phyloP scores from a whole-genome alignment of 306 rosid species.

The Prunus padus region DNA sequence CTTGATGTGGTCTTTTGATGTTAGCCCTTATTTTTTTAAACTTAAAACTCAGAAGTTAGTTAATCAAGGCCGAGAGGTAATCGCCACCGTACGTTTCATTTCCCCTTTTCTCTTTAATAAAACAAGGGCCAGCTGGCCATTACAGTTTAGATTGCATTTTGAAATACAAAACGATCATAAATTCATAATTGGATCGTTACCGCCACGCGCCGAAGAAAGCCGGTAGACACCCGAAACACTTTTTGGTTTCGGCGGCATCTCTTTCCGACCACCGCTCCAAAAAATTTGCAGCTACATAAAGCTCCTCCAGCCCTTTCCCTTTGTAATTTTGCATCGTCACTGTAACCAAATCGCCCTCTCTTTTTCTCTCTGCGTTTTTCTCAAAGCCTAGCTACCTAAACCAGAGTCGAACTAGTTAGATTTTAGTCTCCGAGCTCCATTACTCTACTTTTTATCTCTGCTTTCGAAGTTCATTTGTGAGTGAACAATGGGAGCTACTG shows the following conservation, averaged over 20 bases:
- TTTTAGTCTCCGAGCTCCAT: neutral
- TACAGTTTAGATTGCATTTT: neutral
- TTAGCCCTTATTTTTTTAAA: too few species aligned
- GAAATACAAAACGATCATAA: neutral
- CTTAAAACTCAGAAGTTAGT: too few species aligned
- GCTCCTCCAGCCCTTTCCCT: neutral
- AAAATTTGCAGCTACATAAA: neutral
- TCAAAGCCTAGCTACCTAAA: neutral
- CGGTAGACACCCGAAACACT: neutral
- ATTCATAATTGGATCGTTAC: neutral
- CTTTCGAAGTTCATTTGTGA: conserved; percentile 17
- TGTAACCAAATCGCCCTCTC: neutral
- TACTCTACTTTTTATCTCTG: neutral
- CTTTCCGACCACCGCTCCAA: conserved; percentile 18
- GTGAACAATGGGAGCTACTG: conserved; percentile 30
- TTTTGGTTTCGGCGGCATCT: conserved; percentile 52
- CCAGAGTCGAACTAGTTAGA: neutral
- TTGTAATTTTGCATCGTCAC: neutral
- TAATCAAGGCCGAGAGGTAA: too few species aligned
- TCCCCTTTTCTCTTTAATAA: neutral
- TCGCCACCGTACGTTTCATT: neutral
- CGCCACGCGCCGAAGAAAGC: conserved; percentile 6
- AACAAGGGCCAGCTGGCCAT: neutral
- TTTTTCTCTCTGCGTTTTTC: neutral
- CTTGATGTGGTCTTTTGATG: too few species aligned